A percentile compares a stretch with the other conserved stretches of the same genome.
These are phyloP conservation scores for Chiua virens DNA, from an alignment of 768 basidiomycete genomes.

Conservation along the genomic window DNA sequence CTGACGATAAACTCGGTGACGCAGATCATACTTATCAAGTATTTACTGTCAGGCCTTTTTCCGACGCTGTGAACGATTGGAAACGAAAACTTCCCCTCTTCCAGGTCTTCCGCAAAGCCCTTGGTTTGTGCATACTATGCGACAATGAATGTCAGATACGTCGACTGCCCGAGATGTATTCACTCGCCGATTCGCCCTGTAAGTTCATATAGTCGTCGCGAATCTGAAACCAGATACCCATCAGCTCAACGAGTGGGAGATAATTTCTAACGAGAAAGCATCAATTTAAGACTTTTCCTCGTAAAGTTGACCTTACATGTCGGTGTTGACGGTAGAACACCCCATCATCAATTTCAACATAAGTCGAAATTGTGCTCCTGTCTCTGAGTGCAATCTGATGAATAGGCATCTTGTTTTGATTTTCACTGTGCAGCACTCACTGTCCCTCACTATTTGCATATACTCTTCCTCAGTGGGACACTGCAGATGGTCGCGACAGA, in stretches of 20 bases:
- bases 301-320: conserved; percentile 46
- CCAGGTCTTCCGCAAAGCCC: conserved; percentile 90
- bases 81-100: conserved; percentile 98
- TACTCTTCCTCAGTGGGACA: conserved; percentile 97
- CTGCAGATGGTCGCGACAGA: conserved; percentile 88
- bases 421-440: conserved; percentile 41
- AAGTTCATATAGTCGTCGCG: conserved; percentile 52
- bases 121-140: conserved; percentile 78
- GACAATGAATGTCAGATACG: neutral
- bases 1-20: neutral
- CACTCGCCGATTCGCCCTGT: conserved; percentile 22
- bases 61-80: conserved; percentile 90
- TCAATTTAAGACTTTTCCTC: neutral
- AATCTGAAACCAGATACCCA: conserved; percentile 61
- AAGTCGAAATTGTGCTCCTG: conserved; percentile 88
- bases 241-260: conserved; percentile 54
- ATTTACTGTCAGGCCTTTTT: conserved; percentile 70
- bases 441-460: conserved; percentile 93
- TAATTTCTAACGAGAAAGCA: conserved; percentile 41
- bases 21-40: conserved; percentile 71
- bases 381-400: conserved; percentile 56
- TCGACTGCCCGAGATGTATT: too few relatives aligned
- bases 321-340: conserved; percentile 58
- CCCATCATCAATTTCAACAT: conserved; percentile 97
- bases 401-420: neutral